These are phyloP conservation scores for Boletus reticulatus DNA, from an alignment of 768 basidiomycete species.

Conservation along the genomic window DNA sequence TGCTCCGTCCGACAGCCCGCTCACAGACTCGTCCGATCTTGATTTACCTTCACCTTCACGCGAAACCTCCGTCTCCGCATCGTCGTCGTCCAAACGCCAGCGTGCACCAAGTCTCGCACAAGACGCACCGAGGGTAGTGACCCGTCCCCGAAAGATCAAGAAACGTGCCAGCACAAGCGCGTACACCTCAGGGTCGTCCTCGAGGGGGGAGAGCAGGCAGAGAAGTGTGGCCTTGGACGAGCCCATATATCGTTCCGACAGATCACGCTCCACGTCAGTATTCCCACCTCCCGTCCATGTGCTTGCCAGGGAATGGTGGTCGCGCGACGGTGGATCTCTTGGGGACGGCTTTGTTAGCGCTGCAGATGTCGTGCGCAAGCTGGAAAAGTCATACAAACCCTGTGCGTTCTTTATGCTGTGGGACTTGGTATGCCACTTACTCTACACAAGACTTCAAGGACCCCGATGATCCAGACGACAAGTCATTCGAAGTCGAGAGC, in stretches of 20 bases:
- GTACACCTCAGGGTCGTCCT: conserved; percentile 36
- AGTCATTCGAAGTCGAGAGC: conserved; percentile 57
- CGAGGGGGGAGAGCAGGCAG: conserved; percentile 46
- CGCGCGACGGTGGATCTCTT: conserved; percentile 49
- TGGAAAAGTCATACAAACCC: conserved; percentile 67
- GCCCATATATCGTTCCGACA: conserved; percentile 51
- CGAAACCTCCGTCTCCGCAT: conserved; percentile 22
- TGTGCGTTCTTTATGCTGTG: conserved; percentile 45
- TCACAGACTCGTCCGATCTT: conserved; percentile 21
- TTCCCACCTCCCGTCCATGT: conserved; percentile 34
- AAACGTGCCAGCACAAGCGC: conserved; percentile 20
- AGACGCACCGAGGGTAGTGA: neutral
- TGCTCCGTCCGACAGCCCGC: conserved; percentile 16
- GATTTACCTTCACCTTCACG: conserved; percentile 14
- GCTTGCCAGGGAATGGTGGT: conserved; percentile 45
- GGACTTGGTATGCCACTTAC: conserved; percentile 10
- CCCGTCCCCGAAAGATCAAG: conserved; percentile 23
- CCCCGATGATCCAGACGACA: conserved; percentile 59
- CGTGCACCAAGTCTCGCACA: conserved; percentile 10
- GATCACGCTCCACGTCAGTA: conserved; percentile 65
- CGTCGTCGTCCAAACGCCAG: conserved; percentile 26
- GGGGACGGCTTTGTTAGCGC: conserved; percentile 57
- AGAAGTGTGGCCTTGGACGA: conserved; percentile 43
- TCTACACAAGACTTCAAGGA: conserved; percentile 63
- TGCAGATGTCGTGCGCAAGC: conserved; percentile 56